Evolutionary conservation across 306 rosid species (phyloP), one percentile per base, ranked within the genome.

Genomic region (Cotoneaster glaucophyllus): DNA sequence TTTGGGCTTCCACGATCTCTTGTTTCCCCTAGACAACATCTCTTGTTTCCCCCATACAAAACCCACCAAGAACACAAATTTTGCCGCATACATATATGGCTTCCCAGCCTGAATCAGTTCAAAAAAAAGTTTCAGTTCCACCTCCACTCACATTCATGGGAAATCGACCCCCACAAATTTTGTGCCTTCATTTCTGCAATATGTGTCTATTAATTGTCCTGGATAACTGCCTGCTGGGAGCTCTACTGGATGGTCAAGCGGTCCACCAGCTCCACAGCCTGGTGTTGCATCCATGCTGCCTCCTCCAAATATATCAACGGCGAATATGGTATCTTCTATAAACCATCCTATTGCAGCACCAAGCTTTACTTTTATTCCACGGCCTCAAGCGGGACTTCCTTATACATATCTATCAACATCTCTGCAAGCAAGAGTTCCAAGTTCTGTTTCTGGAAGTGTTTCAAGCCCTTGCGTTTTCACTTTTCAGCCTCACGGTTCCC

Each of bases 391-490:
- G 64, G 87, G 90, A 67, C 79, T 68, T 78, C 72, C 85, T 71
- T 77, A 81, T 65, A 64, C 85, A 73, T 76, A 83, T 50, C 65
- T 67, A 74, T 85, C 69, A 37, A 71, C 71, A 65, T 73, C 85
- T 74, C 83, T 76, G 82, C 93, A 87, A 74, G 75, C 91, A 64
- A 90, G 93, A 80, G 74, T 80, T 29, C 81, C 79, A 64, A 88
- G 44, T 82, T 78, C 87, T 83, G 80, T 78, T 61, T 82, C 89
- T 58, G 82, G 78, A 63, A 81, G 69, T 69, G 4, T 84, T 54
- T 73, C 82, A 70, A 84, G 80, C 79, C 84, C 92, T 14, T 87
- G 91, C 18, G 80, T 87, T 84, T 90, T 92, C 76, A 87, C 91
- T 69, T 95, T 92, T 79, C 97, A 82, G 65, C 85, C 88, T 24